phyloP scores from a whole-genome alignment of 2,329 filamentous ascomycete genomes.

The Colletotrichum sp. region DNA sequence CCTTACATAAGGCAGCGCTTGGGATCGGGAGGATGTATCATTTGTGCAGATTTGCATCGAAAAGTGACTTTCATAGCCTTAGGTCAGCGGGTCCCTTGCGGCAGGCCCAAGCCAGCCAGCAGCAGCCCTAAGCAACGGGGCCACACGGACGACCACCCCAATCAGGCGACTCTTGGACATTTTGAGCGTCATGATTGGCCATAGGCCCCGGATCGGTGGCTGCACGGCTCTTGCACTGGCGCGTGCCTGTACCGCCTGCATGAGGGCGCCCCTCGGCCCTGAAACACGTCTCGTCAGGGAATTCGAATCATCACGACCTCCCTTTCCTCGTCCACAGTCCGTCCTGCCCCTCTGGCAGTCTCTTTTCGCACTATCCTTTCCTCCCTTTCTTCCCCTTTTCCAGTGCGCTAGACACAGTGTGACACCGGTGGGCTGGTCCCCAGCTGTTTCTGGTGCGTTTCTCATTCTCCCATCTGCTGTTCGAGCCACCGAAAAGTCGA shows the following conservation, averaged over 20 bases:
- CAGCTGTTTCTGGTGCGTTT: constrained; percentile 22
- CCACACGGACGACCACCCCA: constrained; percentile 13
- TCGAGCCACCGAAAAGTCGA: background rate
- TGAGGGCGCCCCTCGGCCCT: constrained; percentile 16
- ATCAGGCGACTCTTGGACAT: constrained; percentile 17
- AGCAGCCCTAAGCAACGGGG: constrained; percentile 7
- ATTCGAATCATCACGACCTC: constrained; percentile 18
- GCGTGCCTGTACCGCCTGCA: constrained; percentile 11
- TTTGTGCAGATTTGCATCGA: background rate
- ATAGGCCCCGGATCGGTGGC: background rate
- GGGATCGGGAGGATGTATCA: background rate
- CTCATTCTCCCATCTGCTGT: constrained; percentile 17
- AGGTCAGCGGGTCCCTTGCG: background rate
- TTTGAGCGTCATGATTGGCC: constrained; percentile 11
- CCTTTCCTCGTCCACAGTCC: constrained; percentile 5
- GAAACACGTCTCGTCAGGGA: constrained; percentile 21
- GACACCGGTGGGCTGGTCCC: background rate
- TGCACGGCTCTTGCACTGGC: constrained; percentile 4
- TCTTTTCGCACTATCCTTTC: background rate
- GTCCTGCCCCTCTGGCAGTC: background rate
- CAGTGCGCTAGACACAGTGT: constrained; percentile 1
- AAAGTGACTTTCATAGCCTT: background rate
- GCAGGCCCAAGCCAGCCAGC: constrained; percentile 7
- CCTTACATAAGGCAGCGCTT: background rate
- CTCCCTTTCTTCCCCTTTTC: background rate